A percentile compares a stretch with the other conserved stretches of the same genome.
Conservation (phyloP, 805 yeast species). For the Saturnispora mendoncae region DNA sequence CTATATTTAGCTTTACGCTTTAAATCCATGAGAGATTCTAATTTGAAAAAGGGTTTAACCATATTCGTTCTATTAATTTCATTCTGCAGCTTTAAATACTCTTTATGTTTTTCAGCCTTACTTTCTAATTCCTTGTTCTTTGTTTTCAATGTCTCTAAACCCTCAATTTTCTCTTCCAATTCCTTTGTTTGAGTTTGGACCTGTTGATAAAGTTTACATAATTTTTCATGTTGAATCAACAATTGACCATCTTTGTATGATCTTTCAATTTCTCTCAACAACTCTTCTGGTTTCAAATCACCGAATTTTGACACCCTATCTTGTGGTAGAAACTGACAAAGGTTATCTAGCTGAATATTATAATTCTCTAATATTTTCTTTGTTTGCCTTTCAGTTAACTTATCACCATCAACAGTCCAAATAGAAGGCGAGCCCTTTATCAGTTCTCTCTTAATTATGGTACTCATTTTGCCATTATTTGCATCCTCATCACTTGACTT, state of each 20-base stretch:
- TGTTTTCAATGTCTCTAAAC: conserved; percentile 27
- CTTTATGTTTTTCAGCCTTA: conserved; percentile 39
- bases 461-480: conserved; percentile 15
- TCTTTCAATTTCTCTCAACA: conserved; percentile 69
- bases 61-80: conserved; percentile 32
- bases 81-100: conserved; percentile 36
- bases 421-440: conserved; percentile 32
- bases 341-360: conserved; percentile 80
- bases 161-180: conserved; percentile 25
- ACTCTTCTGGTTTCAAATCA: conserved; percentile 60
- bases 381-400: conserved; percentile 37
- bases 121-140: conserved; percentile 34
- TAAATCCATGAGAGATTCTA: conserved; percentile 29
- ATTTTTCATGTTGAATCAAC: conserved; percentile 43
- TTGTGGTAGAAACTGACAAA: conserved; percentile 92
- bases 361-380: conserved; percentile 36
- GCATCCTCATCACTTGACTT: conserved; percentile 31
- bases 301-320: conserved; percentile 94
- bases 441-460: conserved; percentile 38
- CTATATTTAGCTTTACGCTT: conserved; percentile 23
- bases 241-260: conserved; percentile 62
- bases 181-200: conserved; percentile 25
- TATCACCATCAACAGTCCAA: conserved; percentile 42
- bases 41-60: conserved; percentile 28
- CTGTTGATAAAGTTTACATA: conserved; percentile 43